Evolutionary conservation across 495 filamentous ascomycete species (phyloP).

Genomic region (Hypoxylon fuscum): DNA sequence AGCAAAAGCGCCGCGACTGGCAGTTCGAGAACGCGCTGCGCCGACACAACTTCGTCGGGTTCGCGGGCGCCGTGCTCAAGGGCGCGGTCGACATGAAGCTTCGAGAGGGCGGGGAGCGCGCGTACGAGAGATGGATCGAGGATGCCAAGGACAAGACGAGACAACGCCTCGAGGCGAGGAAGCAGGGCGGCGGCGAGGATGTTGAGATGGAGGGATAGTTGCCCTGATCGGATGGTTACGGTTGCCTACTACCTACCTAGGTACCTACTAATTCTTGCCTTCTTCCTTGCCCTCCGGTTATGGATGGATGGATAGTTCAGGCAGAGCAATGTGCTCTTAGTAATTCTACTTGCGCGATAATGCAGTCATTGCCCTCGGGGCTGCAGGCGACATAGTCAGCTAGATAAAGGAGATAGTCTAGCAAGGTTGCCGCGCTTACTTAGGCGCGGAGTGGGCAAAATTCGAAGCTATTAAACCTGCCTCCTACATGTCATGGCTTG

Average conservation of each 20-base stretch:
- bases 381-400: too few species aligned
- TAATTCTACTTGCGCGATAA: too few species aligned
- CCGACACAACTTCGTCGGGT: constrained; percentile 95
- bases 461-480: background rate
- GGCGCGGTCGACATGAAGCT: constrained; percentile 79
- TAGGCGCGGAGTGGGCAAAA: constrained; percentile 9
- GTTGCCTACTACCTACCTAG: background rate
- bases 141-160: constrained; percentile 75
- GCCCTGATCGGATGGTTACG: background rate
- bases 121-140: constrained; percentile 82
- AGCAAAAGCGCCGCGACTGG: constrained; percentile 86
- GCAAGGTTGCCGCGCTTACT: background rate
- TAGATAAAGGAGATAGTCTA: too few species aligned
- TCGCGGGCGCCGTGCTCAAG: constrained; percentile 90
- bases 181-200: constrained; percentile 53
- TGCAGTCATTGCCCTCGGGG: too few species aligned
- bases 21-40: constrained; percentile 95
- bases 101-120: constrained; percentile 64
- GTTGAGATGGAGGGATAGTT: constrained; percentile 55
- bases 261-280: too few species aligned
- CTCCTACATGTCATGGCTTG: background rate
- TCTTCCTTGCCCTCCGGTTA: too few species aligned
- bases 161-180: constrained; percentile 66
- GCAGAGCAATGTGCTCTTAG: too few species aligned
- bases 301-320: too few species aligned